Evolutionary conservation across 2,329 filamentous ascomycete genomes (phyloP), one percentile per base, ranked within the genome.

Genomic region (Lomentospora prolificans): DNA sequence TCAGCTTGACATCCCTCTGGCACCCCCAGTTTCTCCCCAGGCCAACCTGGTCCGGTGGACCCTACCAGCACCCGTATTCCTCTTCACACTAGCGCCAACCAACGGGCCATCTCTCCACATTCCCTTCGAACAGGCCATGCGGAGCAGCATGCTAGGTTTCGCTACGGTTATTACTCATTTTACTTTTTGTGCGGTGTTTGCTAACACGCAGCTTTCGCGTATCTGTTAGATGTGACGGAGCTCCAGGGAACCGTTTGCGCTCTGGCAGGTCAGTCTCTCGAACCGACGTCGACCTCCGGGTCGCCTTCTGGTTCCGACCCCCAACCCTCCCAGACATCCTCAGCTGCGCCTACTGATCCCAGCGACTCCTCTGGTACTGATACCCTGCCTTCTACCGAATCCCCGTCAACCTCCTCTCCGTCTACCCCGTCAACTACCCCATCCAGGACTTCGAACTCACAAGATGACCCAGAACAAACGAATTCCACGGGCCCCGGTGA

Each of bases 211-310:
- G 12, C 30, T 6, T 33, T 33, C 12, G 30, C 30, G 6, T 12
- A 6, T 6, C 30, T 33, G 7, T 33, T 48, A 54, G 52, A 54
- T 9, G n/a, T 36, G 14, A 46, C 24, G n/a, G 33, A 54, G 24
- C 52, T 54, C 3, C 25, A 54, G 36, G 25, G 19, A 14, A 46
- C 1, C 24, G 52, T 54, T 31, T 54, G 52, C 52, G 33, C 24
- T 25, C 31, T 54, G 24, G 52, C 52, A 44, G 52, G 52, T 44
- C 52, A 54, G 52, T 46, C 25, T n/a, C 33, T n/a, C 12, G 24
- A 8, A 44, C 28, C 30, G n/a, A 44, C 24, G 3, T 24, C 52
- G 36, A 39, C 52, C 28, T 51, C 52, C 33, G 33, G n/a, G 36
- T 30, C 52, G 22, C 52, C 52, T 10, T 28, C 52, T 12, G 52